phyloP scores from a whole-genome alignment of 2,329 filamentous ascomycete species.

The Keithomyces neogunnii region DNA sequence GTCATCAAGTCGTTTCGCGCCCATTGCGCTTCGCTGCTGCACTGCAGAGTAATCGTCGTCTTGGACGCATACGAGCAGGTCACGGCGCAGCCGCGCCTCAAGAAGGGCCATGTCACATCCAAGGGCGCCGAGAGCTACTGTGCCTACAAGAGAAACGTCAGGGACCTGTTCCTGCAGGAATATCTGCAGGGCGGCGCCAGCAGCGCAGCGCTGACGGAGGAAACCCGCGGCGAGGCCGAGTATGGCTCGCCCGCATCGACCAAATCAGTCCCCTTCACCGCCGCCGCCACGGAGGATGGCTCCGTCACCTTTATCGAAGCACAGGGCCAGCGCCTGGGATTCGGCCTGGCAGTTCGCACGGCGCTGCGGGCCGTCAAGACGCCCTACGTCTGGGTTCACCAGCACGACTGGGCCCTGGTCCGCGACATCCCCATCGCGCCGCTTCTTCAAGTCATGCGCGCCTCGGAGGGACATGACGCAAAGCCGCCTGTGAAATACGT shows the following conservation, averaged over 20 bases:
- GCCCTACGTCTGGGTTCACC: slow-evolving; percentile 48
- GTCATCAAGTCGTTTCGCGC: slow-evolving; percentile 36
- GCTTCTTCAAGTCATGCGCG: slow-evolving; percentile 38
- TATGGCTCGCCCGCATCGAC: slow-evolving; percentile 33
- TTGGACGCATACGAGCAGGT: slow-evolving; percentile 45
- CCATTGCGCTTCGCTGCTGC: slow-evolving; percentile 31
- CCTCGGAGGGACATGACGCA: background rate
- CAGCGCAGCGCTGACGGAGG: slow-evolving; percentile 1
- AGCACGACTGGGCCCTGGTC: slow-evolving; percentile 47
- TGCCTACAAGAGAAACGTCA: slow-evolving; percentile 39
- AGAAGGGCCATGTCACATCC: slow-evolving; percentile 43
- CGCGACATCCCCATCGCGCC: slow-evolving; percentile 33
- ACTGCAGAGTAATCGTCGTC: slow-evolving; percentile 39
- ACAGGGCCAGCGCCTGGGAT: slow-evolving; percentile 36
- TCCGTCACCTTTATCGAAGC: slow-evolving; percentile 42
- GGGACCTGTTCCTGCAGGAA: slow-evolving; percentile 23
- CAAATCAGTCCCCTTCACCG: slow-evolving; percentile 11
- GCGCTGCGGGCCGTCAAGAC: slow-evolving; percentile 38
- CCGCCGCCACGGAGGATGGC: slow-evolving; percentile 19
- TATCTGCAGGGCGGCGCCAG: slow-evolving; percentile 5
- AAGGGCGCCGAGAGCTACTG: slow-evolving; percentile 32
- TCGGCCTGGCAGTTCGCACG: slow-evolving; percentile 44
- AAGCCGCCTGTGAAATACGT: slow-evolving; percentile 36
- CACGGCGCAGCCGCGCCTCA: slow-evolving; percentile 33
- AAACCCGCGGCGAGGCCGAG: slow-evolving; percentile 30